A percentile compares a stretch with the other conserved stretches of the same genome.
Conservation (phyloP, 1,284 basidiomycete genomes). For the Cutaneotrichosporon cavernicola region DNA sequence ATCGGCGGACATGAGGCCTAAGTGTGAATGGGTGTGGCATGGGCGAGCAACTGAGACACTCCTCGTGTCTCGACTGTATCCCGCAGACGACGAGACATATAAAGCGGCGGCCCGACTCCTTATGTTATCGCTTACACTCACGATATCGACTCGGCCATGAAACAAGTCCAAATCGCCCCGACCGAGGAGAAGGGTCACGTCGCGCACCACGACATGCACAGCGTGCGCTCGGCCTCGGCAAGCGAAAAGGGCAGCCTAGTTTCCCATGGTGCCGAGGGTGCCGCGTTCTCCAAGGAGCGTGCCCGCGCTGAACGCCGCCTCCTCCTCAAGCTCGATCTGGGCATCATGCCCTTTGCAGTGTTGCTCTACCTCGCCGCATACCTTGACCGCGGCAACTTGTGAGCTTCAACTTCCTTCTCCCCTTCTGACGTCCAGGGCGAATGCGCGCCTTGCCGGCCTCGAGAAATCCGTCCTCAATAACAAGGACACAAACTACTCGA, state of each 20-base stretch:
- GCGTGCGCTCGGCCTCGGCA: slow-evolving; percentile 15
- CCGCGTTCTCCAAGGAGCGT: slow-evolving; percentile 31
- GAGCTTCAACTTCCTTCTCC: slow-evolving; percentile 9
- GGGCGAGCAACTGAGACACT: too few species aligned
- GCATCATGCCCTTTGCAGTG: slow-evolving; percentile 54
- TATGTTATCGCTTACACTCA: neutral
- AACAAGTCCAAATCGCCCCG: slow-evolving; percentile 11
- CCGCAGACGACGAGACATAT: too few species aligned
- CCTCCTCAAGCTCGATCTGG: slow-evolving; percentile 64
- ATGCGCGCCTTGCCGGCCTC: slow-evolving; percentile 51
- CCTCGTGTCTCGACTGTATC: too few species aligned
- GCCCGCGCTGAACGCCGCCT: slow-evolving; percentile 54
- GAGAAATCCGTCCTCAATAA: slow-evolving; percentile 41
- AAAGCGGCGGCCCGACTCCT: too few species aligned
- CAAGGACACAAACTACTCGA: slow-evolving; percentile 49
- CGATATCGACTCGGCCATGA: neutral
- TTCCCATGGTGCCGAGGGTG: slow-evolving; percentile 36
- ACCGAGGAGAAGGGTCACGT: slow-evolving; percentile 12
- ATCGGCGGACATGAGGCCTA: neutral
- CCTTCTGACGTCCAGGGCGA: slow-evolving; percentile 31
- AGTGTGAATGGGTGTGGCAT: too few species aligned
- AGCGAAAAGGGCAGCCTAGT: slow-evolving; percentile 41
- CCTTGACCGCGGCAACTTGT: slow-evolving; percentile 52
- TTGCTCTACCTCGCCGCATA: slow-evolving; percentile 55
- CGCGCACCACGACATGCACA: slow-evolving; percentile 2